Evolutionary conservation across 2,329 filamentous ascomycete genomes (phyloP).

Genomic region (Fusarium tjaetaba): DNA sequence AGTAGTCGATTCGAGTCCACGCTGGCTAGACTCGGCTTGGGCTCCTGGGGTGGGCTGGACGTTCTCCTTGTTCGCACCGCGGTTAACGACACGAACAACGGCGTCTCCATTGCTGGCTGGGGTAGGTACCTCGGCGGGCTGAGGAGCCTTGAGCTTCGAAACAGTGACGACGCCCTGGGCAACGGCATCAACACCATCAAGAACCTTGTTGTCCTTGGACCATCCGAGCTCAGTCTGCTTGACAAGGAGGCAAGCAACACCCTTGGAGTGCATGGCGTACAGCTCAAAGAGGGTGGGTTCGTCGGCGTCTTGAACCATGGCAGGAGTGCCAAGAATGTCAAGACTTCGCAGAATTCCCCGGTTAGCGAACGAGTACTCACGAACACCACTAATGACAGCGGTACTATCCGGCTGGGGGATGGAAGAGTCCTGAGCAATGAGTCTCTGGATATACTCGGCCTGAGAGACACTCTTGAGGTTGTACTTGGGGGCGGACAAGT

Average conservation of each 20-base stretch:
- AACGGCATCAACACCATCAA: slow-evolving; percentile 80
- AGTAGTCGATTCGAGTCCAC: slow-evolving; percentile 46
- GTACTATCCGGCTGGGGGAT: slow-evolving; percentile 91
- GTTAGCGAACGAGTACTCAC: slow-evolving; percentile 91
- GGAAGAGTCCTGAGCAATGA: slow-evolving; percentile 75
- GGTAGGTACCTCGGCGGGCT: slow-evolving; percentile 50
- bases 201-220: slow-evolving; percentile 88
- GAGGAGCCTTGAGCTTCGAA: slow-evolving; percentile 70
- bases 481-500: slow-evolving; percentile 94
- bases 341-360: slow-evolving; percentile 89
- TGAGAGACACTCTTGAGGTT: slow-evolving; percentile 84
- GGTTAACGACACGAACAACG: slow-evolving; percentile 48
- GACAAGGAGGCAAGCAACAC: slow-evolving; percentile 88
- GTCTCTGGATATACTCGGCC: slow-evolving; percentile 83
- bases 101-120: slow-evolving; percentile 49
- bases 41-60: slow-evolving; percentile 39
- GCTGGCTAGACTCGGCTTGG: slow-evolving; percentile 45
- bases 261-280: slow-evolving; percentile 97
- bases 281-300: slow-evolving; percentile 89
- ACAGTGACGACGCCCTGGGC: slow-evolving; percentile 79
- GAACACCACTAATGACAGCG: slow-evolving; percentile 95
- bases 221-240: slow-evolving; percentile 92
- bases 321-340: slow-evolving; percentile 82
- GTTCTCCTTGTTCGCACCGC: slow-evolving; percentile 52
- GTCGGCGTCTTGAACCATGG: slow-evolving; percentile 69